Evolutionary conservation across 73 alveolate species (phyloP).

Genomic region (Paramecium tetraurelia): DNA sequence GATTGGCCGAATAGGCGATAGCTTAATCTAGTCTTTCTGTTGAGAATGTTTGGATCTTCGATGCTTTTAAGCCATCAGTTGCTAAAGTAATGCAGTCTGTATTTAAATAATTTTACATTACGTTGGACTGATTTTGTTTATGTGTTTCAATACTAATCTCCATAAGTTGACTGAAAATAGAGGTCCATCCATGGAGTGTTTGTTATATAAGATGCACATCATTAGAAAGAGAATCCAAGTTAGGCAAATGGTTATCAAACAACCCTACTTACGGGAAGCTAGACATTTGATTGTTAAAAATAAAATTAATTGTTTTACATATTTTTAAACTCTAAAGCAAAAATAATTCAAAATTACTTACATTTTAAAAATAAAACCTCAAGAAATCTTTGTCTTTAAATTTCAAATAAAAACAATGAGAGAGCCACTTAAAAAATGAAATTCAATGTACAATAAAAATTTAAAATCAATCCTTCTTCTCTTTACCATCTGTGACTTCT

Average conservation of each 20-base stretch:
- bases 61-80: neutral
- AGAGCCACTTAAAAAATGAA: neutral
- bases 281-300: slow-evolving; percentile 15
- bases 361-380: neutral
- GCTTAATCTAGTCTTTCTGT: neutral
- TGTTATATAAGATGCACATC: neutral
- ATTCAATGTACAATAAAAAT: neutral
- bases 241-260: neutral
- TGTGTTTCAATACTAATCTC: neutral
- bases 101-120: neutral
- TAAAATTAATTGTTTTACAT: neutral
- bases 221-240: neutral
- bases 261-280: neutral
- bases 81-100: neutral
- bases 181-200: slow-evolving; percentile 31
- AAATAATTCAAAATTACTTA: neutral
- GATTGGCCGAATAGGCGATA: neutral
- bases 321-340: neutral
- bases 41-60: neutral
- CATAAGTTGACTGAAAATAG: neutral
- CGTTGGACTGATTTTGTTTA: slow-evolving; percentile 1
- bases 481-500: neutral
- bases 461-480: neutral
- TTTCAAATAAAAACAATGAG: neutral
- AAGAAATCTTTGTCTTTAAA: neutral